These are phyloP conservation scores for Ogataea glucozyma DNA, from an alignment of 805 yeast genomes.

Conservation along the genomic window DNA sequence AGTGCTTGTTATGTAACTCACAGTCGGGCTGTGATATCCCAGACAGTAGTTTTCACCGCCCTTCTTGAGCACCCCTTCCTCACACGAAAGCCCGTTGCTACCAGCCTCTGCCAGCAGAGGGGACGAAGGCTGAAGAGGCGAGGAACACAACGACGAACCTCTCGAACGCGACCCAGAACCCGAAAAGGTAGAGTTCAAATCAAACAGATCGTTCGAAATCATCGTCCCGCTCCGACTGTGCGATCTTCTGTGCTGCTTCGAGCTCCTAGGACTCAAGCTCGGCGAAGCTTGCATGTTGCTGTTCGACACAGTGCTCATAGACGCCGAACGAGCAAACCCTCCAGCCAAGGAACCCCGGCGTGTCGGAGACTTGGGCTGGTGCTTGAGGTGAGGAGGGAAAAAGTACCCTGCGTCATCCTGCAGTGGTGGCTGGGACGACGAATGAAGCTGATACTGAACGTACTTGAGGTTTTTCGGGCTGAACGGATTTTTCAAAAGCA, in stretches of 20 bases:
- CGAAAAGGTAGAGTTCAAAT: constrained; percentile 2
- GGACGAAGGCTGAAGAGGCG: constrained; percentile 10
- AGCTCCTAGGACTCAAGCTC: not conserved
- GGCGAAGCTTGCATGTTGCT: not conserved
- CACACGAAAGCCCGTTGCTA: not conserved
- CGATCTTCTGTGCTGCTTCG: constrained; percentile 17
- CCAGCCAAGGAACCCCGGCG: constrained; percentile 4
- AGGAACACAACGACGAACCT: constrained; percentile 9
- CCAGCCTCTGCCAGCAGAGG: constrained; percentile 9
- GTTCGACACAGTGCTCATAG: not conserved
- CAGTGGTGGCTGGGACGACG: too few species aligned
- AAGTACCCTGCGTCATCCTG: not conserved
- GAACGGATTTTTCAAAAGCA: not conserved
- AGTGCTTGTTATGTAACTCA: constrained; percentile 3
- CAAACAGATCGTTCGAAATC: constrained; percentile 14
- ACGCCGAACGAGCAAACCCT: not conserved
- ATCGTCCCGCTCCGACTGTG: constrained; percentile 16
- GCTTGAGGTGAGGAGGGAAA: constrained; percentile 10
- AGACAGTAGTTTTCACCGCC: constrained; percentile 2
- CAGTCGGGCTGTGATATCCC: not conserved
- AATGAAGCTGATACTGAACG: constrained; percentile 11
- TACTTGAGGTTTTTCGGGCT: constrained; percentile 13
- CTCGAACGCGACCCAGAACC: constrained; percentile 7
- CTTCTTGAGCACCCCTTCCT: not conserved
- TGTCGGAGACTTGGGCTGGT: constrained; percentile 6